Percentiles rank a stretch among this genome's conserved stretches.
These are phyloP conservation scores for Physcomitrium patens DNA, from an alignment of 225 moss, liverwort and hornwort species.

Conservation along the genomic window DNA sequence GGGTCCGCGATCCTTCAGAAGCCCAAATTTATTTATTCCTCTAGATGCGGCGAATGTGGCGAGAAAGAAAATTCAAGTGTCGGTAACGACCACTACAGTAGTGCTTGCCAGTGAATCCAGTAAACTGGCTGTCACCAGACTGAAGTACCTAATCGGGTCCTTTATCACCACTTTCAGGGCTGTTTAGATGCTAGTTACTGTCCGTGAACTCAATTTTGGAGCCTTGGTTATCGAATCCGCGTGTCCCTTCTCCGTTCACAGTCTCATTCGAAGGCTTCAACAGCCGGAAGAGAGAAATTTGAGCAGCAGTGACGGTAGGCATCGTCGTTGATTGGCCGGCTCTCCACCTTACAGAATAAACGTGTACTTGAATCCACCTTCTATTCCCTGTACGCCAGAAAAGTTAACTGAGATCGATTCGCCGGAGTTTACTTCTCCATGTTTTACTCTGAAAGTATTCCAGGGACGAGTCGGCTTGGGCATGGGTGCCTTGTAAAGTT, in stretches of 20 bases:
- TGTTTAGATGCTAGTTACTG: background rate
- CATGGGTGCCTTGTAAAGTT: background rate
- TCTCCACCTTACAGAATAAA: background rate
- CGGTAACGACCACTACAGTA: background rate
- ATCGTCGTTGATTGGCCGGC: background rate
- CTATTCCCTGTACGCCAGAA: background rate
- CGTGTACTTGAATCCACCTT: background rate
- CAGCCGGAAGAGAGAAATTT: too few relatives aligned
- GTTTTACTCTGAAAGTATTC: background rate
- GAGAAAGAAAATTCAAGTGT: background rate
- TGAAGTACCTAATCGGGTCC: background rate
- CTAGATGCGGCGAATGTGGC: background rate
- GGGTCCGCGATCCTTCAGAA: constrained; percentile 2
- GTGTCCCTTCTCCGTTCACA: constrained; percentile 1
- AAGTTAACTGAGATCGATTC: background rate
- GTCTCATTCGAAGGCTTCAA: too few relatives aligned
- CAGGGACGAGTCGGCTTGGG: background rate
- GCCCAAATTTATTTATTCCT: background rate
- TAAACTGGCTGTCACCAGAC: background rate
- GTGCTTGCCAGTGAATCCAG: constrained; percentile 5
- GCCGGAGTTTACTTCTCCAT: background rate
- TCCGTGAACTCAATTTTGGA: background rate
- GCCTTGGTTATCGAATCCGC: background rate
- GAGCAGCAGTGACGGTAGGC: background rate
- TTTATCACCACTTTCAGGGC: constrained; percentile 2